Base-by-base conservation (phyloP, 1,284 basidiomycete species). In the Ustilago bromivora region DNA sequence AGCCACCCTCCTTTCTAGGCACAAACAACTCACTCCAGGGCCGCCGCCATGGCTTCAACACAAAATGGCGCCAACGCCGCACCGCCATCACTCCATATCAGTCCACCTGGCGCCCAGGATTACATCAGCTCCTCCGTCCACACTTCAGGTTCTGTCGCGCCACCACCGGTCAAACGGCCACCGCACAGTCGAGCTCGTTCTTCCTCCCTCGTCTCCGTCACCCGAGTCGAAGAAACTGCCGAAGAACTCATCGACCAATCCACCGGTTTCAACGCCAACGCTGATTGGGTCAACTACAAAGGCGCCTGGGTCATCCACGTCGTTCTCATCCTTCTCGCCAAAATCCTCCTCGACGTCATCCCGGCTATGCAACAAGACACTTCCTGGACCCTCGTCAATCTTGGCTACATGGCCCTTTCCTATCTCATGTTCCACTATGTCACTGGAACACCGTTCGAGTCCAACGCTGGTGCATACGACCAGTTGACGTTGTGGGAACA, bases 351-450 rank as follows among this genome's bases (percentile, higher is more conserved):
- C 77, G 96, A 98, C 88, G 93, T 93, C 32, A 90, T 99, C 53
- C 96, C 96, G 0, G 94, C 95, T 43, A 95, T 98, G 91, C 92
- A 92, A 12, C 94, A 95, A 86, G 92, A 98, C 88, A 89, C 95
- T 49, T 95, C 94, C 85, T 99, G 96, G 96, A 97, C 96, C 10
- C 89, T 96, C 35, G 94, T 96, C 78, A 98, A 98, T 86, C 88
- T 98, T 57, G 88, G 93, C 67, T 99, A 99, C 88, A 93, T 96
- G 81, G 90, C 92, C 47, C 96, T 96, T 32, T 94, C 96, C 13
- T 99, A 96, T 88, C 89, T 98, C 78, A 97, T 99, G 94, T 99
- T 99, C 88, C 96, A 99, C 87, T 95, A 94, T 89, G 95, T 97
- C 63, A 98, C 95, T 12, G 96, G 96, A 56, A 94, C 97, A 38